Percentiles rank a stretch among this genome's conserved stretches.
These are phyloP conservation scores for Cordyceps sp. DNA, from an alignment of 2,329 filamentous ascomycete genomes.

Conservation along the genomic window DNA sequence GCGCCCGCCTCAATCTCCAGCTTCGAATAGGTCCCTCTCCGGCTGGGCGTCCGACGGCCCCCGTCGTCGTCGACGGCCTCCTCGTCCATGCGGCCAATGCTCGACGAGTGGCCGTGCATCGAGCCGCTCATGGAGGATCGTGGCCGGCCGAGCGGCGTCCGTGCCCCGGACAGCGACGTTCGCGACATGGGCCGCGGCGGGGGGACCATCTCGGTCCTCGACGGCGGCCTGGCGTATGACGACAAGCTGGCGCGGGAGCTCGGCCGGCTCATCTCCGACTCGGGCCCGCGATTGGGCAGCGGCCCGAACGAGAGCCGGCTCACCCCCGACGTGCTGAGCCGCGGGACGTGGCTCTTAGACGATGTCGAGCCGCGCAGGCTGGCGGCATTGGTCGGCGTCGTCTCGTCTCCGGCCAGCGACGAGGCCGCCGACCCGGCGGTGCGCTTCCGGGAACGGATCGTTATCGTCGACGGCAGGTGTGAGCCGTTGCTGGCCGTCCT, in stretches of 20 bases:
- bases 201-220: conserved; percentile 34
- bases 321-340: conserved; percentile 45
- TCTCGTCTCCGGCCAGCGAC: conserved; percentile 32
- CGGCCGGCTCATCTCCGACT: conserved; percentile 36
- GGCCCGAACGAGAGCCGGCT: conserved; percentile 48
- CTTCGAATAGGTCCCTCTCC: conserved; percentile 35
- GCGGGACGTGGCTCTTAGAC: conserved; percentile 33
- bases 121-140: conserved; percentile 55
- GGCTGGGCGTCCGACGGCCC: conserved; percentile 36
- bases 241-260: conserved; percentile 55
- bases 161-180: conserved; percentile 39
- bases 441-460: conserved; percentile 54
- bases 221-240: conserved; percentile 35
- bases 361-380: conserved; percentile 9
- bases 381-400: conserved; percentile 28
- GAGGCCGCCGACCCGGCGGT: conserved; percentile 39
- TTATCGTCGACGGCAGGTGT: conserved; percentile 33
- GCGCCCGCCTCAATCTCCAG: conserved; percentile 23
- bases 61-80: conserved; percentile 23
- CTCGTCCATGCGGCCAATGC: conserved; percentile 36
- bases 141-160: conserved; percentile 53
- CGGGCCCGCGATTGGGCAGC: conserved; percentile 37
- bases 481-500: conserved; percentile 19
- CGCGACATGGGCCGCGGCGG: conserved; percentile 47
- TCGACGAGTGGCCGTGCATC: conserved; percentile 39